phyloP scores from a whole-genome alignment of 192 early-diverging fungal species.

The Mortierella antarctica region DNA sequence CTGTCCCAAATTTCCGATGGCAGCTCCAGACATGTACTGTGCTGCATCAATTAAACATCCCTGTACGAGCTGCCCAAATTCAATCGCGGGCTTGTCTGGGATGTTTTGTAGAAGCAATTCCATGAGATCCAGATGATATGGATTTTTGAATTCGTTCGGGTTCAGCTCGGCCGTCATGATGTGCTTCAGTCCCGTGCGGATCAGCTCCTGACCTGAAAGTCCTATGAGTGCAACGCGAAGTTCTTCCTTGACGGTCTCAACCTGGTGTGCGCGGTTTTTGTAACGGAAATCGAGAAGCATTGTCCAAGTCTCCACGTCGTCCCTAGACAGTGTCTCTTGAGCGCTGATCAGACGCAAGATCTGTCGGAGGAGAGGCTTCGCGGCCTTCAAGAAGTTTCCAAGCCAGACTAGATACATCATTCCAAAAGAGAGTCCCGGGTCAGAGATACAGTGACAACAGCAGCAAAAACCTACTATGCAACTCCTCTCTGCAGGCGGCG shows the following conservation, averaged over 20 bases:
- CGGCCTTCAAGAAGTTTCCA: constrained; percentile 34
- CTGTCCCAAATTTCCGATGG: constrained; percentile 16
- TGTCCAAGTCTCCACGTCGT: constrained; percentile 43
- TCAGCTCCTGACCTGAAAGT: constrained; percentile 28
- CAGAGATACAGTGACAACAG: no score
- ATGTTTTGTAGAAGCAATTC: constrained; percentile 37
- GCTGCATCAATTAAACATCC: constrained; percentile 33
- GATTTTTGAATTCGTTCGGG: constrained; percentile 48
- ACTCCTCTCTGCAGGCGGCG: no score
- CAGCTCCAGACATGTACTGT: constrained; percentile 19
- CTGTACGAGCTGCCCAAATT: constrained; percentile 45
- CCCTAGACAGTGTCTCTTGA: constrained; percentile 16
- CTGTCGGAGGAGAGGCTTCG: constrained; percentile 34
- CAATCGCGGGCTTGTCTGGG: constrained; percentile 37
- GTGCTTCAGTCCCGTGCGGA: constrained; percentile 33
- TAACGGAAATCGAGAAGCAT: constrained; percentile 46
- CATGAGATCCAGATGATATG: constrained; percentile 46
- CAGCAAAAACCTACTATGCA: no score
- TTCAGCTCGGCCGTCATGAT: constrained; percentile 47
- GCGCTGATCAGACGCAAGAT: constrained; percentile 36
- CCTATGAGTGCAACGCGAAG: constrained; percentile 28
- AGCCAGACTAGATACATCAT: constrained; percentile 34
- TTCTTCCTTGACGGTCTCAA: constrained; percentile 49
- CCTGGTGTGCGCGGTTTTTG: constrained; percentile 38
- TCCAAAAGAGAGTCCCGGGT: no score